Base-by-base conservation (phyloP, 495 filamentous ascomycete species). In the Aspergillus coremiiformis region DNA sequence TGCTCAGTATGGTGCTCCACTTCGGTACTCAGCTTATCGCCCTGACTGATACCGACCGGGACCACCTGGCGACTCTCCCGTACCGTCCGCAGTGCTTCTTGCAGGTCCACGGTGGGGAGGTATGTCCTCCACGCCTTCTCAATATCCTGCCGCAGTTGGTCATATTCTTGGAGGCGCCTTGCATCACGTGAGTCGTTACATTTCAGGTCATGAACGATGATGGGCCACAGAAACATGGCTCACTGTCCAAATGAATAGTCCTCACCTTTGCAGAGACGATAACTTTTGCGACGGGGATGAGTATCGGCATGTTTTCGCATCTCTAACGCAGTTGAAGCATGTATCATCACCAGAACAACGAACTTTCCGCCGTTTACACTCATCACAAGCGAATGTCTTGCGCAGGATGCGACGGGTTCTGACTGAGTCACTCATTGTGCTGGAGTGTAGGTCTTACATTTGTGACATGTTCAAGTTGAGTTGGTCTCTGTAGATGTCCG, bases 331-430 rank as follows among this genome's bases (percentile, higher is more conserved):
- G 30, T 58, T 58, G 45, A 45, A 20, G 50, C 59, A 62, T 21
- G 46, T 57, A 15, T 58, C 49, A 14, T 57, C 50, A n/a, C 59
- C 59, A 11, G 55, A 57, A 44, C 59, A 62, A 30, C 55, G 52
- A 35, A 62, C 51, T 24, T 62, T 62, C 26, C 59, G 55, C 6
- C 55, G 52, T 41, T 55, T 58, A 39, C 59, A 62, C 23, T 58
- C 52, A 44, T 57, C 55, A 35, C 59, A 62, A 5, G 59, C 55
- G 33, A 52, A 60, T 0, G 58, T 35, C 35, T 60, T 60, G 53
- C 58, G 58, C 10, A 60, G 39, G 12, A 60, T 24, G 14, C 39
- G 48, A 12, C 23, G 39, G n/a, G 33, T 5, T 10, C 33, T 19
- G 8, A 24, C 27, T 3, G 39, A 30, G 19, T 47, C 29, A 29